Base-by-base conservation (phyloP, 2,329 filamentous ascomycete genomes). In the Trichoderma sp. region DNA sequence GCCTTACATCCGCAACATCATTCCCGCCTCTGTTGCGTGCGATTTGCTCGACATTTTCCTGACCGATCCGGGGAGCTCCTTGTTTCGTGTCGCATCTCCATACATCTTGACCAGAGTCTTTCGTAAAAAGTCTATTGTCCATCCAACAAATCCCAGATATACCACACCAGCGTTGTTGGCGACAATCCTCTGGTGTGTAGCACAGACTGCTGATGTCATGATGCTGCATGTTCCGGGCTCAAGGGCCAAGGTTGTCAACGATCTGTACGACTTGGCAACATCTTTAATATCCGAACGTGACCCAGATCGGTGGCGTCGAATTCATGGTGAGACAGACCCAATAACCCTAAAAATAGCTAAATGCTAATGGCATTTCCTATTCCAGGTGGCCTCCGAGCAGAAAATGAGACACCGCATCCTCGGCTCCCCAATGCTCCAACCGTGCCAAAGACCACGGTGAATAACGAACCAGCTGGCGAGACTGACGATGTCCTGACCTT, bases 21-120 rank as follows among this genome's bases (percentile, higher is more conserved):
- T 86, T 55, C 78, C 81, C 2, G 78, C 80, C 3, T 79, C 80
- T 3, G 77, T 85, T 2, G 85, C 84, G 0, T 85, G 82, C 66
- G 82, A 86, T 30, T 79, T 87, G 13, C 78, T 87, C 2, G 84
- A 86, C 63, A 80, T 85, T 1, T 87, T 84, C 73, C 81, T 87
- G 71, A 82, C 81, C 12, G 83, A 84, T 30, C 81, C 83, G 0
- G 82, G 82, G 4, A 83, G 79, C 68, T 83, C 82, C 4, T 76
- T 84, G 0, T 84, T 85, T 71, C 80, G 82, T 15, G 82, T 80
- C 47, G 81, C 83, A 0, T 86, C 84, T 4, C 84, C 85, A 0
- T 86, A 86, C 71, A 82, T 86, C 17, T 78, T 86, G 23, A 84
- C 83, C 0, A 79, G 82, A 26, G 80, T 87, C 67, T 82, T 86